These are phyloP conservation scores for Nemania serpens DNA, from an alignment of 2,329 filamentous ascomycete genomes.

Conservation along the genomic window DNA sequence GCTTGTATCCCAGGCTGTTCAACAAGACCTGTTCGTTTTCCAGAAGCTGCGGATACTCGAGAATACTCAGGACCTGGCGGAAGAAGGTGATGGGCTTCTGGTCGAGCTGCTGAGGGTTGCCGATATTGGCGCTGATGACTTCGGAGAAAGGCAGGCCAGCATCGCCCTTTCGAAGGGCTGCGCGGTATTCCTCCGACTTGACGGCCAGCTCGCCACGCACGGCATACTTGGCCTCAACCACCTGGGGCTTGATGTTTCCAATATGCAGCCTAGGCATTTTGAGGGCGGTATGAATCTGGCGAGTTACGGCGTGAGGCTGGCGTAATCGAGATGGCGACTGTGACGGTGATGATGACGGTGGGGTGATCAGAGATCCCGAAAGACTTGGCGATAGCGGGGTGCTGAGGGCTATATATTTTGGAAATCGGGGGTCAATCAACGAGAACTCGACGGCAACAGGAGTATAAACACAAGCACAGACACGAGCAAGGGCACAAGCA, in stretches of 20 bases:
- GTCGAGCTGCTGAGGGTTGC: conserved; percentile 97
- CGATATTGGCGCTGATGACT: conserved; percentile 97
- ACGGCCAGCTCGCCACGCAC: conserved; percentile 95
- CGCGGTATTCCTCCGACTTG: conserved; percentile 89
- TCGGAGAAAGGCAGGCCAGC: conserved; percentile 78
- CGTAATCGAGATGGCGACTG: not conserved
- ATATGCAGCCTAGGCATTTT: conserved; percentile 62
- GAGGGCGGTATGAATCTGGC: conserved; percentile 29
- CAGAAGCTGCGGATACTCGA: conserved; percentile 87
- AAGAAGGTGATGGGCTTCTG: conserved; percentile 99
- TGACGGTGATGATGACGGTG: not conserved
- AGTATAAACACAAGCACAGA: not conserved
- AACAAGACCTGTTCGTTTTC: conserved; percentile 81
- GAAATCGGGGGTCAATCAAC: conserved; percentile 2
- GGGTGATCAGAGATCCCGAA: conserved; percentile 2
- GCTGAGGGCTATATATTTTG: not conserved
- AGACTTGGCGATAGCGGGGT: conserved; percentile 12
- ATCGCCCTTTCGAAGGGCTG: conserved; percentile 66
- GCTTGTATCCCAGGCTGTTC: conserved; percentile 80
- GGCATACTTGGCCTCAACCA: conserved; percentile 89
- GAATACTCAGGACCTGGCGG: conserved; percentile 88
- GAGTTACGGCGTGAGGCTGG: not conserved
- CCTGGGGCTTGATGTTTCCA: conserved; percentile 90
- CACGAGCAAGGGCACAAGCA: too few relatives aligned
- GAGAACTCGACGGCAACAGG: not conserved